phyloP scores from a whole-genome alignment of 2,329 filamentous ascomycete genomes.

The Diaporthe sp. region DNA sequence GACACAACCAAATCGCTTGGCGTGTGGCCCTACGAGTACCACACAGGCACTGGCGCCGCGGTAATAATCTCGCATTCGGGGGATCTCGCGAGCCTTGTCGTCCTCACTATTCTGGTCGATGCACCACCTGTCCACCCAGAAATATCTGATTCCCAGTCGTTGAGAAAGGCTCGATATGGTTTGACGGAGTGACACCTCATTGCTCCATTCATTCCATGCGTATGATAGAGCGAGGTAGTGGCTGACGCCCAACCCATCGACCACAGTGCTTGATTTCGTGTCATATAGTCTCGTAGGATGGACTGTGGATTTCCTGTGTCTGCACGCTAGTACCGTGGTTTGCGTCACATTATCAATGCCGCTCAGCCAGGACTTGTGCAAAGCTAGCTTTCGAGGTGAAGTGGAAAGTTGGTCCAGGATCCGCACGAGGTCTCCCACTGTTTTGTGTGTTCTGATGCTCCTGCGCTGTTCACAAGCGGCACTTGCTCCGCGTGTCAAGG shows the following conservation, averaged over 20 bases:
- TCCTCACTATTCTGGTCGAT: background rate
- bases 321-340: background rate
- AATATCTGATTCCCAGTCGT: background rate
- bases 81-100: slow-evolving; percentile 1
- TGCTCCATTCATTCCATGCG: background rate
- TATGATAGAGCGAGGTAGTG: background rate
- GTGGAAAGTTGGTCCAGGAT: background rate
- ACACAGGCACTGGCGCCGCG: background rate
- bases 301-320: background rate
- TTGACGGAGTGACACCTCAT: background rate
- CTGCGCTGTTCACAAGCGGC: background rate
- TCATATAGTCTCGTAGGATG: background rate
- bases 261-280: background rate
- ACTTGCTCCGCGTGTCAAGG: background rate
- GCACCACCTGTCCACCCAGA: slow-evolving; percentile 11
- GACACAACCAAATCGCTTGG: background rate
- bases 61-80: background rate
- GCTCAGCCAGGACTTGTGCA: background rate
- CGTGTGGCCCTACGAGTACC: background rate
- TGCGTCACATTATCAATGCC: background rate
- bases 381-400: background rate
- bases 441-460: background rate
- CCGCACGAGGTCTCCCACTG: background rate
- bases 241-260: background rate
- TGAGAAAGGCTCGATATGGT: background rate